phyloP scores from a whole-genome alignment of 2,329 filamentous ascomycete species.

The Ophiostoma angusticollis region DNA sequence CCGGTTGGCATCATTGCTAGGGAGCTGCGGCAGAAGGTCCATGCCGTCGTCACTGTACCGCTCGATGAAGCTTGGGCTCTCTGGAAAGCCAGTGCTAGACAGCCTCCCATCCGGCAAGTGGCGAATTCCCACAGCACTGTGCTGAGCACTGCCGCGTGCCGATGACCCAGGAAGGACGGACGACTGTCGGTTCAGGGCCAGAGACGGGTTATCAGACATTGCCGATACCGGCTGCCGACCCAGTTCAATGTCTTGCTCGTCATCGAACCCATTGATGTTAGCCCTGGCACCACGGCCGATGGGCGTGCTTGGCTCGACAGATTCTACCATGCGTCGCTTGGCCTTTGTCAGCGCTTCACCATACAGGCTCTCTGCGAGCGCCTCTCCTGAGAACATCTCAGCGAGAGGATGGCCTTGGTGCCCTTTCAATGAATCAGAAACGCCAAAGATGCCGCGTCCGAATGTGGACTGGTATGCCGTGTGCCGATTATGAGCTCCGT shows the following conservation, averaged over 20 bases:
- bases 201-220: slow-evolving; percentile 47
- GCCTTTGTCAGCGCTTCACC: slow-evolving; percentile 13
- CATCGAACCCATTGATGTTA: slow-evolving; percentile 12
- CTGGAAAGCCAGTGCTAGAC: slow-evolving; percentile 6
- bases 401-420: slow-evolving; percentile 8
- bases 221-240: slow-evolving; percentile 54
- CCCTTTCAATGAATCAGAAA: slow-evolving; percentile 5
- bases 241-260: slow-evolving; percentile 37
- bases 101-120: slow-evolving; percentile 26
- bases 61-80: slow-evolving; percentile 13
- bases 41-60: slow-evolving; percentile 13
- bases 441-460: slow-evolving; percentile 14
- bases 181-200: slow-evolving; percentile 40
- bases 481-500: not conserved
- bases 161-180: slow-evolving; percentile 30
- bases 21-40: not conserved
- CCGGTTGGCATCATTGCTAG: not conserved
- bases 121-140: slow-evolving; percentile 16
- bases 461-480: slow-evolving; percentile 10
- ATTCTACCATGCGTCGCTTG: slow-evolving; percentile 1
- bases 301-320: slow-evolving; percentile 9
- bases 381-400: slow-evolving; percentile 10
- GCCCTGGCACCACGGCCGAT: not conserved
- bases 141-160: slow-evolving; percentile 24
- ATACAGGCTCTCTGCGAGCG: slow-evolving; percentile 8